phyloP scores from a whole-genome alignment of 768 basidiomycete genomes.

The Boletellus emodensis region DNA sequence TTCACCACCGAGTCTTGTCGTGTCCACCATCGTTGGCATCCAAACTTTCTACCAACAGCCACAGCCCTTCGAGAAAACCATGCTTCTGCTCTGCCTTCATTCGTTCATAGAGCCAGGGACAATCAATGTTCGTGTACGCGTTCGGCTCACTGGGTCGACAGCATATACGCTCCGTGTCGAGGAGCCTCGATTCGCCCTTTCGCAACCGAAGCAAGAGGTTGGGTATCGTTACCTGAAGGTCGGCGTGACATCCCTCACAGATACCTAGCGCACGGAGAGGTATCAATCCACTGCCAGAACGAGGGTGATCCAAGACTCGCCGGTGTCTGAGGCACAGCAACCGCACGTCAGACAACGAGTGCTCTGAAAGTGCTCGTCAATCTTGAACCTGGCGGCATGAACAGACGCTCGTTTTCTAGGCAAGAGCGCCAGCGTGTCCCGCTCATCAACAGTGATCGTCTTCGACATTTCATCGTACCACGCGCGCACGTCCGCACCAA shows the following conservation, averaged over 20 bases:
- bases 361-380: constrained; percentile 73
- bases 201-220: constrained; percentile 53
- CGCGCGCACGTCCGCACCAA: constrained; percentile 79
- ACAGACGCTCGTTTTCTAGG: constrained; percentile 33
- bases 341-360: constrained; percentile 71
- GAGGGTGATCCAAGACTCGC: too few relatives aligned
- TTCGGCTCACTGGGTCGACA: constrained; percentile 54
- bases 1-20: too few relatives aligned
- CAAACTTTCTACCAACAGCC: too few relatives aligned
- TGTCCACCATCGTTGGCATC: too few relatives aligned
- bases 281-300: too few relatives aligned
- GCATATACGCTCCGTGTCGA: constrained; percentile 66
- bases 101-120: constrained; percentile 64
- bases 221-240: constrained; percentile 53
- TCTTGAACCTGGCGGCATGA: constrained; percentile 42
- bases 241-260: constrained; percentile 57
- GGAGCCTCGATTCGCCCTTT: constrained; percentile 50
- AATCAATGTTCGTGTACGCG: constrained; percentile 81
- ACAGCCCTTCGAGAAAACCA: too few relatives aligned
- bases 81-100: constrained; percentile 37
- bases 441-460: constrained; percentile 37
- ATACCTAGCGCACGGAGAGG: constrained; percentile 39
- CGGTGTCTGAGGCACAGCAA: constrained; percentile 50
- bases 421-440: constrained; percentile 32
- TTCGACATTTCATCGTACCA: constrained; percentile 92